Percentiles rank a stretch among this genome's conserved stretches.
These are phyloP conservation scores for Fusarium beomiforme DNA, from an alignment of 2,329 filamentous ascomycete genomes.

Conservation along the genomic window DNA sequence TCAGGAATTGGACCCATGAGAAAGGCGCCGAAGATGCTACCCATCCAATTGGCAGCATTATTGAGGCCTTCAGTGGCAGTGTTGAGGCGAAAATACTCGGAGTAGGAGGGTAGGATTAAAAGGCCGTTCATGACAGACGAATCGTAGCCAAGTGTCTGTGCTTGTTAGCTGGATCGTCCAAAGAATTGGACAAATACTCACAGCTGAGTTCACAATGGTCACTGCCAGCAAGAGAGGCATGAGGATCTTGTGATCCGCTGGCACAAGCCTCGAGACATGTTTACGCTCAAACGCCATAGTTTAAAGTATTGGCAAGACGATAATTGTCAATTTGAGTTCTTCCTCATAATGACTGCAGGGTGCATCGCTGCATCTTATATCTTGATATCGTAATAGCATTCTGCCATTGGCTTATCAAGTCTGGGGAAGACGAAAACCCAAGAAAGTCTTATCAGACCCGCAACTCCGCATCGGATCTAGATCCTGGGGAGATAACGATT, in stretches of 20 bases:
- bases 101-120: neutral
- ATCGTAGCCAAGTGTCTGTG: neutral
- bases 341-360: neutral
- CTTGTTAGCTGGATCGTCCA: neutral
- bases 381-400: neutral
- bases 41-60: conserved; percentile 1
- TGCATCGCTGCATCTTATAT: neutral
- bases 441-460: neutral
- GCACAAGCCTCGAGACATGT: neutral
- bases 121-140: neutral
- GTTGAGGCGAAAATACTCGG: neutral
- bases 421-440: neutral
- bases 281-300: neutral
- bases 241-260: neutral
- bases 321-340: neutral
- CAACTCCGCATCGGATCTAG: neutral
- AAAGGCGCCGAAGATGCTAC: neutral
- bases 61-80: neutral
- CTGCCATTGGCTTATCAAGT: neutral
- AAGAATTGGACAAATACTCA: fast-evolving
- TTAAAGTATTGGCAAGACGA: too few relatives aligned
- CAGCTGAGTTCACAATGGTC: neutral
- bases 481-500: neutral
- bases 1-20: neutral
- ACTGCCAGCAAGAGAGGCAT: neutral